Percentiles rank a stretch among this genome's conserved stretches.
Evolutionary conservation across 495 filamentous ascomycete species (phyloP).

Genomic region (Xylaria longipes): DNA sequence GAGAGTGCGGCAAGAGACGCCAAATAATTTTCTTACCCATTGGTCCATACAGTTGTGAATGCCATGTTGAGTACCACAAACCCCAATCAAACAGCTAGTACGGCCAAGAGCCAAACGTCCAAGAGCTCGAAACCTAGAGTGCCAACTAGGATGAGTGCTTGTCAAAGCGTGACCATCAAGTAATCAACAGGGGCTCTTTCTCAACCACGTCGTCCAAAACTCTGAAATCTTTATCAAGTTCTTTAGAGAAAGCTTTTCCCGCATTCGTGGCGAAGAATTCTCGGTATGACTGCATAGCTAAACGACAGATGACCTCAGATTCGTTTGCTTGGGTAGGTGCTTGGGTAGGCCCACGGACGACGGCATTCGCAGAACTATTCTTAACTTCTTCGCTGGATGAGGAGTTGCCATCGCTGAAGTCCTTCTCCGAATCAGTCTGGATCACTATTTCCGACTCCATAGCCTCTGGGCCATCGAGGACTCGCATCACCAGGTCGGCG

Average conservation of each 20-base stretch:
- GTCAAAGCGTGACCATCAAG: not conserved
- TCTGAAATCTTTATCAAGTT: not conserved
- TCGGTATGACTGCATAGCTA: not conserved
- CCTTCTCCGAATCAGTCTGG: not conserved
- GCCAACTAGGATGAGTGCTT: not conserved
- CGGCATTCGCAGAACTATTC: not conserved
- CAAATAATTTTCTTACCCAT: not conserved
- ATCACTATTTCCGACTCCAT: not conserved
- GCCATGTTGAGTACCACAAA: not conserved
- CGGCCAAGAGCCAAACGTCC: not conserved
- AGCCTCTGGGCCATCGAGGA: not conserved
- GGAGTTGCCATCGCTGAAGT: not conserved
- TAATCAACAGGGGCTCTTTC: not conserved
- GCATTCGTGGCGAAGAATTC: not conserved
- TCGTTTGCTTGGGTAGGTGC: too few species aligned
- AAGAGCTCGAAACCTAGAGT: not conserved
- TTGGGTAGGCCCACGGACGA: not conserved
- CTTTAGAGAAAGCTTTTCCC: not conserved
- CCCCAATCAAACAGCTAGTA: not conserved
- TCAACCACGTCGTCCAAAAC: not conserved
- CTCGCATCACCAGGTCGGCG: not conserved
- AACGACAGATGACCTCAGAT: conserved; percentile 1
- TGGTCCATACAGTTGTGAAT: not conserved
- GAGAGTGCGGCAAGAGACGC: not conserved
- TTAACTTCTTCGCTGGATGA: not conserved